Base-by-base conservation (phyloP, 2,329 filamentous ascomycete species). In the Pseudogymnoascus sp. region DNA sequence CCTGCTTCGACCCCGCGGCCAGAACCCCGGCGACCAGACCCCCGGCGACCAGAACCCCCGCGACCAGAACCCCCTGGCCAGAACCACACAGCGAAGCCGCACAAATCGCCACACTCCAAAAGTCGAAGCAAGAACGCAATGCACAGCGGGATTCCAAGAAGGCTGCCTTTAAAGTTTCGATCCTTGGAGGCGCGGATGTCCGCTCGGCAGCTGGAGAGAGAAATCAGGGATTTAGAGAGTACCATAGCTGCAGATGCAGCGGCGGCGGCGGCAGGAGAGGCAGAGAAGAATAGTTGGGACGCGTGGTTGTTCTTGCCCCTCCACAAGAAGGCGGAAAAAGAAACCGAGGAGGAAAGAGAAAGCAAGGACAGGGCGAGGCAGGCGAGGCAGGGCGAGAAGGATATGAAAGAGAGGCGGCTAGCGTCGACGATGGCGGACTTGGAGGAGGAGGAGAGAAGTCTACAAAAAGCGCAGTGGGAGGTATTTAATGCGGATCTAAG, bases 321-420 rank as follows among this genome's bases (percentile, higher is more conserved):
- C 50, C 70, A 67, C 63, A 73, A 71, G 61, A 68, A 67, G 63
- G 21, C 29, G n/a, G n/a, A n/a, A 50, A 66, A 67, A 61, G 70
- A 73, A 1, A 73, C 11, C 1, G 72, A 75, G 17, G 33, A 60
- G 56, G 23, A 60, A 37, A 37, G 10, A 15, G 21, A 33, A 35
- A 6, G 56, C n/a, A 33, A 59, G 26, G 26, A 31, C 7, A 33
- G 31, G 17, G 26, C 5, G n/a, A 31, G 53, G 53, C n/a, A 59
- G 15, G 29, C 33, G 17, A 71, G 73, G 56, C 69, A 64, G 42
- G 68, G 72, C 50, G 69, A 71, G 62, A 75, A 70, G 63, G 68
- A 73, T 61, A 68, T 75, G 64, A 76, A 75, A 64, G 71, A 74
- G 67, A 64, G 69, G 35, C 64, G 65, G 59, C 38, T 75, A 37